phyloP scores from a whole-genome alignment of 176 grass and related monocot species.

The Carex cristatella region DNA sequence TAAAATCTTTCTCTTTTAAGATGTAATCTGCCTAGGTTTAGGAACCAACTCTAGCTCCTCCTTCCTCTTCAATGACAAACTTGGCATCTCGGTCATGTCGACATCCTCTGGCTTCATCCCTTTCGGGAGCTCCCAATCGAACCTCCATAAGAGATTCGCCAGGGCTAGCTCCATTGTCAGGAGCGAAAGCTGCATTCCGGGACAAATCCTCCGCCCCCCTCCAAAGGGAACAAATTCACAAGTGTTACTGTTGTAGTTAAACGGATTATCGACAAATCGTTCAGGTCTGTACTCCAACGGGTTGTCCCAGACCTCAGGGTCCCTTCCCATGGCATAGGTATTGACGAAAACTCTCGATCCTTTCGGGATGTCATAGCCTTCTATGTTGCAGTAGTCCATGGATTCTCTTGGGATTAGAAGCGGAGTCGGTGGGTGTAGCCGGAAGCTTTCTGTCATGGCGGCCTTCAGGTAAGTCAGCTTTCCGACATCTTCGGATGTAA shows the following conservation, averaged over 20 bases:
- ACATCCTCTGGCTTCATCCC: constrained; percentile 17
- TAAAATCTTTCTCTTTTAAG: background rate
- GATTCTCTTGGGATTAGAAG: constrained; percentile 32
- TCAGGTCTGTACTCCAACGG: constrained; percentile 22
- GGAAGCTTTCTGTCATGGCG: constrained; percentile 43
- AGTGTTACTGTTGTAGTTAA: background rate
- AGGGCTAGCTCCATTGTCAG: constrained; percentile 16
- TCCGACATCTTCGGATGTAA: background rate
- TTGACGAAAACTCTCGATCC: constrained; percentile 26
- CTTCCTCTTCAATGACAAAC: constrained; percentile 15
- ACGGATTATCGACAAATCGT: constrained; percentile 2
- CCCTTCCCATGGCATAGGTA: constrained; percentile 34
- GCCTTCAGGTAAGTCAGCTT: constrained; percentile 25
- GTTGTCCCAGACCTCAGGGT: constrained; percentile 25
- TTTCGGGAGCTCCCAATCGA: constrained; percentile 23
- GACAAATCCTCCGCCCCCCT: constrained; percentile 27
- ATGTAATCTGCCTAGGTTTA: constrained; percentile 7
- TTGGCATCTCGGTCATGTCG: constrained; percentile 17
- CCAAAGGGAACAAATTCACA: constrained; percentile 24
- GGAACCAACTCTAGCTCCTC: constrained; percentile 11
- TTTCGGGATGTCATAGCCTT: constrained; percentile 29
- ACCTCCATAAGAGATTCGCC: constrained; percentile 17
- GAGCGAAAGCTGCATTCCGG: constrained; percentile 19
- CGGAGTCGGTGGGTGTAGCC: constrained; percentile 31
- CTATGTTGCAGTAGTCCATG: constrained; percentile 19